Evolutionary conservation across 1,139 yeast species (phyloP).

Genomic region (Suhomyces maxii): DNA sequence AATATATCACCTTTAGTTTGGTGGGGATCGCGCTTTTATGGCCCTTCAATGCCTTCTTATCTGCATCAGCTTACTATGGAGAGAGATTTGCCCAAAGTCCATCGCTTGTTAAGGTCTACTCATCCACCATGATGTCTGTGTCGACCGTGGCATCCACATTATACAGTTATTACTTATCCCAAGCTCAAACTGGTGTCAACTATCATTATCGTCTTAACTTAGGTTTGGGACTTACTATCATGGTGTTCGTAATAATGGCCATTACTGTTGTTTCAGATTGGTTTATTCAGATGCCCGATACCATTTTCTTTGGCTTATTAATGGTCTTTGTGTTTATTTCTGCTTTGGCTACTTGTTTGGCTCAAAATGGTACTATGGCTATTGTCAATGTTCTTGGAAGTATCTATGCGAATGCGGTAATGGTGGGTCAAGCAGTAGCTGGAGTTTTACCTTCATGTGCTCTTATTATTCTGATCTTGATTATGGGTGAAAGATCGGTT

Average conservation of each 20-base stretch:
- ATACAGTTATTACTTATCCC: conserved; percentile 65
- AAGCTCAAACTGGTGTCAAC: conserved; percentile 62
- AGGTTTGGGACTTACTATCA: conserved; percentile 60
- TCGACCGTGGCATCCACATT: conserved; percentile 71
- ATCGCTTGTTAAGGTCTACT: conserved; percentile 57
- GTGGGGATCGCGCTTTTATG: conserved; percentile 80
- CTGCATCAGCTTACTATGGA: conserved; percentile 82
- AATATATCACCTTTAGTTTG: conserved; percentile 63
- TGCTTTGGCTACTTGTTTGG: conserved; percentile 65
- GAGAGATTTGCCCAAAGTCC: conserved; percentile 59
- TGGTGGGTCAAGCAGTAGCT: conserved; percentile 94
- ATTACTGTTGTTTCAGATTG: conserved; percentile 48
- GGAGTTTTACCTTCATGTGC: conserved; percentile 89
- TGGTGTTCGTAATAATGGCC: conserved; percentile 53
- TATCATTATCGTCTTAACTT: conserved; percentile 58
- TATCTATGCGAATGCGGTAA: conserved; percentile 78
- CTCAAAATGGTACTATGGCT: conserved; percentile 92
- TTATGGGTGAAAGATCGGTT: conserved; percentile 31
- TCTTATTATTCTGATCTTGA: conserved; percentile 57
- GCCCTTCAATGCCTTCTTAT: conserved; percentile 95
- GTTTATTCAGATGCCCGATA: conserved; percentile 40
- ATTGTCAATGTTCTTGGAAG: conserved; percentile 78
- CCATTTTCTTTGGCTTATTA: conserved; percentile 43
- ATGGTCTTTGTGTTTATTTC: conserved; percentile 62
- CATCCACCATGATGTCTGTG: conserved; percentile 87